Percentiles rank a stretch among this genome's conserved stretches.
phyloP scores from a whole-genome alignment of 1,139 yeast species.

The Suhomyces maxii region DNA sequence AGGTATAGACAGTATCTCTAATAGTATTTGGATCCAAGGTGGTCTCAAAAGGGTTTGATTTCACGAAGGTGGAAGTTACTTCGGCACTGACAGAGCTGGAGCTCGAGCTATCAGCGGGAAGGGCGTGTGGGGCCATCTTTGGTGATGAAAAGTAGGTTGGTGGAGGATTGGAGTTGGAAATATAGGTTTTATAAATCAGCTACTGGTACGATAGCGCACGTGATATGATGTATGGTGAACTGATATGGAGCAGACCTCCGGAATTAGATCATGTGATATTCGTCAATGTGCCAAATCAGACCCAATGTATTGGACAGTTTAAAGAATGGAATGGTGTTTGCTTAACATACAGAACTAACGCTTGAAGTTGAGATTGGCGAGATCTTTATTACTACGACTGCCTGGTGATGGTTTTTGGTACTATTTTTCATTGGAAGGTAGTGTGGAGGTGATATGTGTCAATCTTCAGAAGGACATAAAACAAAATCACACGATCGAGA shows the following conservation, averaged over 20 bases:
- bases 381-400: too few species aligned
- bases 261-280: background rate
- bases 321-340: too few species aligned
- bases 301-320: too few species aligned
- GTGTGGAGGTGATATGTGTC: too few species aligned
- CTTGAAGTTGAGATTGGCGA: too few species aligned
- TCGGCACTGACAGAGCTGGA: background rate
- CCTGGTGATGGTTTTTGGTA: too few species aligned
- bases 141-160: background rate
- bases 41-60: slow-evolving; percentile 54
- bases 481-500: too few species aligned
- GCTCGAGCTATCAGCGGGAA: slow-evolving; percentile 5
- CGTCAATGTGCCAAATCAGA: background rate
- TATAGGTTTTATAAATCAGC: background rate
- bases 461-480: too few species aligned
- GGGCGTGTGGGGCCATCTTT: slow-evolving; percentile 14
- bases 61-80: slow-evolving; percentile 3
- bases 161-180: background rate
- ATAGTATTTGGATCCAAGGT: slow-evolving; percentile 57
- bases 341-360: too few species aligned
- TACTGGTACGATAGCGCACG: slow-evolving; percentile 8
- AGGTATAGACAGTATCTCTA: slow-evolving; percentile 52
- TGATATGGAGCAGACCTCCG: background rate
- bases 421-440: too few species aligned
- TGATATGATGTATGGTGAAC: slow-evolving; percentile 5